Conservation (phyloP, 768 basidiomycete species). For the Podaxis carcinomalis region DNA sequence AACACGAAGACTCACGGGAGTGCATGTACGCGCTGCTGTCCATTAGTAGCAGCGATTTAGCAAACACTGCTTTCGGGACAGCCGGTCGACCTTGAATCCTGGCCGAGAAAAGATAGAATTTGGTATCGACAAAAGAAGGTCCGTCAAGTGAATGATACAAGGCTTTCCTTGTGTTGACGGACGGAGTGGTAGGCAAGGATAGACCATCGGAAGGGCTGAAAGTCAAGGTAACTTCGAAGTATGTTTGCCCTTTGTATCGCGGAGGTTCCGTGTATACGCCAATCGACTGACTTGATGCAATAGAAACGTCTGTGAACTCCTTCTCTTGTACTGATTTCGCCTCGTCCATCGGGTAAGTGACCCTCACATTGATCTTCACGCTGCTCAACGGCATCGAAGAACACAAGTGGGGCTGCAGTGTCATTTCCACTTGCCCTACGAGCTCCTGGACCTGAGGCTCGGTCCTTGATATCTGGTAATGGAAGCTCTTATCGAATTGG, state of each 20-base stretch:
- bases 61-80: background rate
- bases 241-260: background rate
- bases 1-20: background rate
- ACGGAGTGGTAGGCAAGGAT: background rate
- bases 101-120: slow-evolving; percentile 11
- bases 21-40: too few species aligned
- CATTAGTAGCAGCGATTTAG: background rate
- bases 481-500: background rate
- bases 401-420: background rate
- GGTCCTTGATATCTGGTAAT: background rate
- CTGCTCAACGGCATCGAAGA: background rate
- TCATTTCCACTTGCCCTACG: background rate
- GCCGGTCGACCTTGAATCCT: background rate
- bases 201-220: background rate
- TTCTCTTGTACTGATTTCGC: background rate
- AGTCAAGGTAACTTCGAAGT: slow-evolving; percentile 1
- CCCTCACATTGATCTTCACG: background rate
- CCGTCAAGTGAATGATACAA: background rate
- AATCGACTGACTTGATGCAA: background rate
- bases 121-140: slow-evolving; percentile 5
- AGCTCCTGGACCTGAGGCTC: slow-evolving; percentile 3
- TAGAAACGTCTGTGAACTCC: background rate
- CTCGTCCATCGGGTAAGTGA: background rate
- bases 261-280: background rate
- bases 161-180: background rate